Base-by-base conservation (phyloP, 2,329 filamentous ascomycete species). In the Xylariaceae sp. region DNA sequence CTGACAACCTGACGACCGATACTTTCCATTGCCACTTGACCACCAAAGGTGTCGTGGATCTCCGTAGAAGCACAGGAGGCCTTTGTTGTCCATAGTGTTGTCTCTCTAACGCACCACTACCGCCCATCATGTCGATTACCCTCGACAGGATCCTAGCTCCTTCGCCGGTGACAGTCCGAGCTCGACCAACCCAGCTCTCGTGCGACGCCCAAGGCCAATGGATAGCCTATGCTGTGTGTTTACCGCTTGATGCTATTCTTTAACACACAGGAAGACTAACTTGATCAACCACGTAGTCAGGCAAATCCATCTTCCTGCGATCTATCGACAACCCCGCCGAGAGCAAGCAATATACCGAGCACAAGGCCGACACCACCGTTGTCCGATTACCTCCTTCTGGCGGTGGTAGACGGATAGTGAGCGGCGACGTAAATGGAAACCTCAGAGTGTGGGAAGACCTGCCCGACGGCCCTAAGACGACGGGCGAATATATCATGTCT, bases 271-370 rank as follows among this genome's bases (percentile, higher is more conserved):
- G 7, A 27, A 27, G 22, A 27, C 22, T 27, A 27, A 27, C 7
- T 5, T 27, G 22, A 27, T 27, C 41, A 52, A 35, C 11, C 36
- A 38, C 44, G 11, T 60, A 95, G 90, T 92, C 90, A 46, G 91
- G 90, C 65, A 97, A 97, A 77, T 97, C 92, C 54, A 86, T 99
- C 71, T 97, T 96, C 73, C 78, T 99, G 42, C 90, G 94, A 61
- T 91, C 86, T 55, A 96, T 99, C 74, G 92, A 99, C 73, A 76
- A 94, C 67, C 92, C 92, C 45, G 80, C 89, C 58, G 71, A 86
- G 56, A 85, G 85, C 69, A 90, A 87, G 66, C 91, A 99, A 71
- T 99, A 97, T 73, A 95, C 86, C 12, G 86, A 87, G 61, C 94
- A 99, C 74, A 96, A 89, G 42, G 80, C 88, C 41, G 80, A 86